Percentiles rank a stretch among this genome's conserved stretches.
These are phyloP conservation scores for Neonectria hederae DNA, from an alignment of 2,329 filamentous ascomycete species.

Conservation along the genomic window DNA sequence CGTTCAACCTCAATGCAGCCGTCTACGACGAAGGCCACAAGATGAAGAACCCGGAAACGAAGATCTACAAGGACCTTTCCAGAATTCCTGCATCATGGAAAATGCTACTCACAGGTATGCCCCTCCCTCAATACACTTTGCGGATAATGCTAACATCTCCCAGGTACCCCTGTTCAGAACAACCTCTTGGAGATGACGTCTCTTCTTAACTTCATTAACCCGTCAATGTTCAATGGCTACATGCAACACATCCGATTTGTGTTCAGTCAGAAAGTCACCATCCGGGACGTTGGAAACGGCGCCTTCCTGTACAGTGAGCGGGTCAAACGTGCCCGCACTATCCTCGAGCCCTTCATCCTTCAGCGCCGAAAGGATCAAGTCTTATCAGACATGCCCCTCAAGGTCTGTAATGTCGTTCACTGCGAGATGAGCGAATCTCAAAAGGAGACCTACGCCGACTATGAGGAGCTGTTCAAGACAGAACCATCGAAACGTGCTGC, in stretches of 20 bases:
- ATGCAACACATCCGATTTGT: slow-evolving; percentile 84
- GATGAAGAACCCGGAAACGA: slow-evolving; percentile 87
- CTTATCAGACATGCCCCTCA: slow-evolving; percentile 82
- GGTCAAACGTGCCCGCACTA: slow-evolving; percentile 85
- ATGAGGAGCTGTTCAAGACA: slow-evolving; percentile 71
- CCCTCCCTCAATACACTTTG: background rate
- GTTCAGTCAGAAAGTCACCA: slow-evolving; percentile 91
- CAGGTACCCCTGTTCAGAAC: slow-evolving; percentile 92
- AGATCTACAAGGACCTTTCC: slow-evolving; percentile 81
- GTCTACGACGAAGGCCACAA: slow-evolving; percentile 96
- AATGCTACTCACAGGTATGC: slow-evolving; percentile 70
- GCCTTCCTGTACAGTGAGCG: slow-evolving; percentile 87
- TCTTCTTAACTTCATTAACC: slow-evolving; percentile 93
- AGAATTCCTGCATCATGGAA: slow-evolving; percentile 83
- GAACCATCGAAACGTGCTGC: slow-evolving; percentile 64
- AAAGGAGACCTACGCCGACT: slow-evolving; percentile 74
- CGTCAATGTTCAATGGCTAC: slow-evolving; percentile 79
- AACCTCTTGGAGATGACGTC: slow-evolving; percentile 93
- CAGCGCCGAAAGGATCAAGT: slow-evolving; percentile 95
- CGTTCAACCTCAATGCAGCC: slow-evolving; percentile 60
- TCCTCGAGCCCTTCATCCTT: slow-evolving; percentile 94
- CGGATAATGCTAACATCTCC: slow-evolving; percentile 47
- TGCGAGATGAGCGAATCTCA: slow-evolving; percentile 83
- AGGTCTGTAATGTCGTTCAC: slow-evolving; percentile 79
- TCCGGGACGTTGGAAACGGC: slow-evolving; percentile 80